Percentiles rank a stretch among this genome's conserved stretches.
phyloP scores from a whole-genome alignment of 495 filamentous ascomycete species.

The Parachaetomium inaequale region DNA sequence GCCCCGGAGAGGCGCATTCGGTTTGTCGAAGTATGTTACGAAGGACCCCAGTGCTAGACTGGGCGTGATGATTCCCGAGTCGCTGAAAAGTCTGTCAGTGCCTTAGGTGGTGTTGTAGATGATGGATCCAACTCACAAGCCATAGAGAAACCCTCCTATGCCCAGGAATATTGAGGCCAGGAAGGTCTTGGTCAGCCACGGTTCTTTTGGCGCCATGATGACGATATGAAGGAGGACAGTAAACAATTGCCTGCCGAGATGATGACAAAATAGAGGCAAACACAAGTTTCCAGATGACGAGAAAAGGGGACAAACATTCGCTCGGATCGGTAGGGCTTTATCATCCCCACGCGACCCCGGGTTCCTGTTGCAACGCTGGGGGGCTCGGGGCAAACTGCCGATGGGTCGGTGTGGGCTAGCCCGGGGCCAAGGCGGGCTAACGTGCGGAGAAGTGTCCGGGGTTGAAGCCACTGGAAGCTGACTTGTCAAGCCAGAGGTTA shows the following conservation, averaged over 20 bases:
- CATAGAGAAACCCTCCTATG: constrained; percentile 36
- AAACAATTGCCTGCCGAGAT: not conserved
- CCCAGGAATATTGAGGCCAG: constrained; percentile 35
- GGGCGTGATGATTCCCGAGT: constrained; percentile 44
- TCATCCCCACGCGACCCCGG: not conserved
- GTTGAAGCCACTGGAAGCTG: no score
- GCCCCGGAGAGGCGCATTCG: constrained; percentile 45
- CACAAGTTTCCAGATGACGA: not conserved
- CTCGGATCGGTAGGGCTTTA: not conserved
- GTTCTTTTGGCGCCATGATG: not conserved
- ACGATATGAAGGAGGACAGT: not conserved
- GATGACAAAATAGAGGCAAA: not conserved
- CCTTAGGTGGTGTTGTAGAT: not conserved
- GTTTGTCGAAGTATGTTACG: constrained; percentile 38
- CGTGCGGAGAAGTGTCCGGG: constrained; percentile 7
- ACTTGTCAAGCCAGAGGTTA: not conserved
- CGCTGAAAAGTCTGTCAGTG: constrained; percentile 16
- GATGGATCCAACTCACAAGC: constrained; percentile 25
- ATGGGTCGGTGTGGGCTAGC: not conserved
- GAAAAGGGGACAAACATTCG: not conserved
- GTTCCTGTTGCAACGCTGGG: not conserved
- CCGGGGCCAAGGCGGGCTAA: constrained; percentile 1
- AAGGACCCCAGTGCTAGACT: constrained; percentile 45
- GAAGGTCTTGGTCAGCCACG: constrained; percentile 33
- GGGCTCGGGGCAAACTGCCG: not conserved